These are phyloP conservation scores for Ciborinia camelliae DNA, from an alignment of 2,329 filamentous ascomycete genomes.

Conservation along the genomic window DNA sequence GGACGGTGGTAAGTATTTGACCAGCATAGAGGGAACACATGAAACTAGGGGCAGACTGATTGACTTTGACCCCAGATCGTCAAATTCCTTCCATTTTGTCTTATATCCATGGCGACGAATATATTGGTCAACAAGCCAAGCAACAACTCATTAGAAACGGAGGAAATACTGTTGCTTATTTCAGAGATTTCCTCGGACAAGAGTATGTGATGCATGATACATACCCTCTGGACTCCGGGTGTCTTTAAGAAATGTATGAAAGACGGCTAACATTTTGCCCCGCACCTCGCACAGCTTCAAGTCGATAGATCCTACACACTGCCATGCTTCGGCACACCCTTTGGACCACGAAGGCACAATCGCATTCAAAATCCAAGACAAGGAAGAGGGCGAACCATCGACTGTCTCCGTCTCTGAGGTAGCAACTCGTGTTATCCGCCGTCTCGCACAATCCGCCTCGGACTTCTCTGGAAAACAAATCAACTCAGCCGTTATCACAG, in stretches of 20 bases:
- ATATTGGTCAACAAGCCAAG: constrained; percentile 94
- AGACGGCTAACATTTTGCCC: constrained; percentile 27
- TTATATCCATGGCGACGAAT: constrained; percentile 94
- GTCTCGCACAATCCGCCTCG: constrained; percentile 76
- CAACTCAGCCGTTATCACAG: constrained; percentile 89
- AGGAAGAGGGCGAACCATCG: constrained; percentile 60
- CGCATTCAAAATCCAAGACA: constrained; percentile 81
- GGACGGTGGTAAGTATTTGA: constrained; percentile 72
- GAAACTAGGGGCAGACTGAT: constrained; percentile 18
- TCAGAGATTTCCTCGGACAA: constrained; percentile 93
- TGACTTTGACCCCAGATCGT: constrained; percentile 60
- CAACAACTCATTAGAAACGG: constrained; percentile 87
- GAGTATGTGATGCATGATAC: constrained; percentile 55
- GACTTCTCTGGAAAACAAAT: constrained; percentile 92
- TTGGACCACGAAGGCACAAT: constrained; percentile 68
- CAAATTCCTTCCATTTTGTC: constrained; percentile 94
- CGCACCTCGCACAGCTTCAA: constrained; percentile 61
- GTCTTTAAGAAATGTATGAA: background rate
- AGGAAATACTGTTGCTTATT: constrained; percentile 90
- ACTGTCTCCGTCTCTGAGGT: constrained; percentile 76
- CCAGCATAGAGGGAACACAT: background rate
- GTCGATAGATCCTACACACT: constrained; percentile 92
- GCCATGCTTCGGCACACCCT: constrained; percentile 90
- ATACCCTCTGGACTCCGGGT: background rate
- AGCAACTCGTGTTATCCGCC: constrained; percentile 77